Evolutionary conservation across 805 yeast species (phyloP), one percentile per base, ranked within the genome.

Genomic region (Metschnikowia cerradonensis): DNA sequence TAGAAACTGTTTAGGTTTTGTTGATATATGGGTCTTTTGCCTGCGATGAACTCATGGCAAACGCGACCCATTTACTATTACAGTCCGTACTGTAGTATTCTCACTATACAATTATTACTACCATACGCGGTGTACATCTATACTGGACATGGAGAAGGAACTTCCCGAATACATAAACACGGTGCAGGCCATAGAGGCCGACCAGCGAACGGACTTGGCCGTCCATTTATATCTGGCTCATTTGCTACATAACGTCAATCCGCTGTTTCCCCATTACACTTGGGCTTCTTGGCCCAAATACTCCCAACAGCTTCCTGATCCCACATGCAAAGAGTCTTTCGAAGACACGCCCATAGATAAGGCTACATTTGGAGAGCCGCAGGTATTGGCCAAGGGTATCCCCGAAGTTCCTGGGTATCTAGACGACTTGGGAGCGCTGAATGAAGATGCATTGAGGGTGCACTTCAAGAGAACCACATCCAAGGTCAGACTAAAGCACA

Each of bases 281-380:
- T 84, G 88, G 84, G 61, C 80, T 0, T 60, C 74, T 3, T 86
- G 92, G 92, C 92, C 92, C 1, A 61, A 75, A 36, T 32, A 8
- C 22, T 26, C 30, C 19, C 19, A 7, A 32, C n/a, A n/a, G 15
- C 52, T 36, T 19, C 23, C 37, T 20, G 59, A 55, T 26, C 57
- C 59, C 11, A 49, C 48, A 4, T 43, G 47, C 20, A 20, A 17
- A 23, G 49, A 50, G 36, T 51, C 42, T 10, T 51, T 38, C 23
- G 57, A 49, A 36, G 59, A 55, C 37, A 45, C 40, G 3, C 41
- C 46, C 14, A 44, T 49, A 8, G 26, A n/a, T n/a, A 20, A 32
- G 5, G 17, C 38, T 30, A 46, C 44, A 22, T 47, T 46, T 8
- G 43, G 31, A 13, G 47, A 44, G 8, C 41, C 41, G 4, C 26